These are phyloP conservation scores for Berberis vulgaris DNA, from an alignment of 164 flowering plant species.

Conservation along the genomic window DNA sequence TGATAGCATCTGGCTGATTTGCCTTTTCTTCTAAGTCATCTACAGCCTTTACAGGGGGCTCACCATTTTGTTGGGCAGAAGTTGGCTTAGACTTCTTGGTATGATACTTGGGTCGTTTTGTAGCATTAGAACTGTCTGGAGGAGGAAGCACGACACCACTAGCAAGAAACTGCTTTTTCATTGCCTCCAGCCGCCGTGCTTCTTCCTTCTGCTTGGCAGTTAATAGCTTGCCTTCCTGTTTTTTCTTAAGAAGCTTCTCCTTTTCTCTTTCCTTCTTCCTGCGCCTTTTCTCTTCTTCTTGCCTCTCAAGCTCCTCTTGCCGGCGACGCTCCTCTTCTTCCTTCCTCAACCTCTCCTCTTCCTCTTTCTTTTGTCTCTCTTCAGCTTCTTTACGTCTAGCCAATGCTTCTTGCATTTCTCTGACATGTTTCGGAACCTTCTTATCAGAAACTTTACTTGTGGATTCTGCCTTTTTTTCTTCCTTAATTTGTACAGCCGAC, in stretches of 20 bases:
- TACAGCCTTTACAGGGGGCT: constrained; percentile 18
- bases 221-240: constrained; percentile 68
- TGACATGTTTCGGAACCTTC: constrained; percentile 85
- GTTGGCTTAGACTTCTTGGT: constrained; percentile 60
- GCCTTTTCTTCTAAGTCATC: constrained; percentile 33
- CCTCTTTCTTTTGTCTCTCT: constrained; percentile 78
- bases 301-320: constrained; percentile 72
- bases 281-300: constrained; percentile 80
- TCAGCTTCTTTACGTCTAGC: constrained; percentile 82
- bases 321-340: constrained; percentile 88
- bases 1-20: constrained; percentile 17
- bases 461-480: constrained; percentile 31
- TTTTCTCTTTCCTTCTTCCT: constrained; percentile 84
- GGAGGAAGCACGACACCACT: constrained; percentile 35
- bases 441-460: constrained; percentile 54
- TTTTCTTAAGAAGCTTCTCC: constrained; percentile 78
- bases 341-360: constrained; percentile 74
- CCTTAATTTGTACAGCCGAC: constrained; percentile 23
- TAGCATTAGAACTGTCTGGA: constrained; percentile 25
- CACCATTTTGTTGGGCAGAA: constrained; percentile 42
- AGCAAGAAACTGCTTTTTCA: constrained; percentile 80
- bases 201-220: constrained; percentile 94
- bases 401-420: constrained; percentile 94
- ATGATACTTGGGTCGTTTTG: constrained; percentile 68
- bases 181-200: constrained; percentile 63